phyloP scores from a whole-genome alignment of 805 yeast species.

The Debaryomyces prosopidis region DNA sequence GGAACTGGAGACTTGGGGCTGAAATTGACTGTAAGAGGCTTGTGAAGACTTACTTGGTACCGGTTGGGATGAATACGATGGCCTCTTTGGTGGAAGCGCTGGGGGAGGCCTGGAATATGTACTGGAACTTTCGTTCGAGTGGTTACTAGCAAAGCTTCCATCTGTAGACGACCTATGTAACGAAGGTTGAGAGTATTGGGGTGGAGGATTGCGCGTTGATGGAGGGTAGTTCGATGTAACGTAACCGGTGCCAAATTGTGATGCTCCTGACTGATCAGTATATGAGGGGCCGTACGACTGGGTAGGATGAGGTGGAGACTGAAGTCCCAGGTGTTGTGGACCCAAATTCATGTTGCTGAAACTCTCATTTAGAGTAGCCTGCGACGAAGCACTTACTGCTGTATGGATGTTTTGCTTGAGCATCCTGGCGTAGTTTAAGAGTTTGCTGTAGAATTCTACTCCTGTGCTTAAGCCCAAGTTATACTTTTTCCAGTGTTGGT shows the following conservation, averaged over 20 bases:
- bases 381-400: background rate
- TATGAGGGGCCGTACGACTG: background rate
- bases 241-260: no score
- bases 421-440: conserved; percentile 31
- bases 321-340: background rate
- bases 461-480: conserved; percentile 64
- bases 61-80: conserved; percentile 1
- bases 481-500: conserved; percentile 56
- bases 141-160: conserved; percentile 4
- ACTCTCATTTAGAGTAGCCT: conserved; percentile 5
- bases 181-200: background rate
- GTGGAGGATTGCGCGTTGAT: background rate
- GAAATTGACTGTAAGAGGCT: no score
- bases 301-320: background rate
- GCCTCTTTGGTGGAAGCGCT: conserved; percentile 6
- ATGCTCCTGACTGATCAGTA: background rate
- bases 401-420: conserved; percentile 7
- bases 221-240: no score
- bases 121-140: background rate
- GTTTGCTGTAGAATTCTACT: conserved; percentile 57
- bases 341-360: conserved; percentile 7
- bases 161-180: background rate
- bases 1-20: no score
- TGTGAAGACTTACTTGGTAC: background rate
- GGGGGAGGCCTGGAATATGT: conserved; percentile 7